Evolutionary conservation across 352 stramenopile species (phyloP).

Genomic region (Plasmopara viticola): DNA sequence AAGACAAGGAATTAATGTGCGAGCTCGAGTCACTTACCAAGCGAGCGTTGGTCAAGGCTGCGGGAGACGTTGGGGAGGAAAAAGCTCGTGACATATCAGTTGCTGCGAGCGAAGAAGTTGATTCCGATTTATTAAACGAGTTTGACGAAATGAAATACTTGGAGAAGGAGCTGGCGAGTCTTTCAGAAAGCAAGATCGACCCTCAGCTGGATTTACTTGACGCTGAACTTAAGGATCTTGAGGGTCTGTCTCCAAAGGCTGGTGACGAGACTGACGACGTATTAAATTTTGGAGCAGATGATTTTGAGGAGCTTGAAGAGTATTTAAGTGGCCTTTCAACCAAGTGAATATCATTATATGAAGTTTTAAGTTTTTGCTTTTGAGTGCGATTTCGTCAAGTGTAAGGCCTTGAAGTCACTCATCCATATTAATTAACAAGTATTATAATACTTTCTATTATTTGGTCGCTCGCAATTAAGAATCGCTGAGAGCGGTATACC

Average conservation of each 20-base stretch:
- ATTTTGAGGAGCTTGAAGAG: constrained; percentile 86
- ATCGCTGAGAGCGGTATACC: no score
- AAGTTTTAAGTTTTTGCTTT: no score
- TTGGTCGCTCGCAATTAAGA: no score
- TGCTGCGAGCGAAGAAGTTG: constrained; percentile 21
- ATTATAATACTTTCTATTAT: no score
- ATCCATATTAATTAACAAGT: no score
- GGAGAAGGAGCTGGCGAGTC: constrained; percentile 59
- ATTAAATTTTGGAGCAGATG: constrained; percentile 81
- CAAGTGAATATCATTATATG: constrained; percentile 14
- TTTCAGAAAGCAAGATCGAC: constrained; percentile 49
- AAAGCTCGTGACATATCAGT: constrained; percentile 25
- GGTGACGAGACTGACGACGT: constrained; percentile 46
- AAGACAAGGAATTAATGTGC: constrained; percentile 83
- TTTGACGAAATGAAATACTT: constrained; percentile 81
- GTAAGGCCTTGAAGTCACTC: no score
- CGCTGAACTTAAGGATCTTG: constrained; percentile 64
- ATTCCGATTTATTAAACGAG: constrained; percentile 48
- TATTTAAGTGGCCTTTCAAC: constrained; percentile 77
- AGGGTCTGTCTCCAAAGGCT: constrained; percentile 41
- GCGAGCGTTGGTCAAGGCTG: constrained; percentile 44
- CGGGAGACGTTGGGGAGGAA: constrained; percentile 32
- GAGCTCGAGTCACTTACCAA: constrained; percentile 77
- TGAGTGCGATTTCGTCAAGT: no score
- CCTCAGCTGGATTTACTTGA: constrained; percentile 66